Evolutionary conservation across 1,284 basidiomycete genomes (phyloP).

Genomic region (Stygiomarasmius scandens): DNA sequence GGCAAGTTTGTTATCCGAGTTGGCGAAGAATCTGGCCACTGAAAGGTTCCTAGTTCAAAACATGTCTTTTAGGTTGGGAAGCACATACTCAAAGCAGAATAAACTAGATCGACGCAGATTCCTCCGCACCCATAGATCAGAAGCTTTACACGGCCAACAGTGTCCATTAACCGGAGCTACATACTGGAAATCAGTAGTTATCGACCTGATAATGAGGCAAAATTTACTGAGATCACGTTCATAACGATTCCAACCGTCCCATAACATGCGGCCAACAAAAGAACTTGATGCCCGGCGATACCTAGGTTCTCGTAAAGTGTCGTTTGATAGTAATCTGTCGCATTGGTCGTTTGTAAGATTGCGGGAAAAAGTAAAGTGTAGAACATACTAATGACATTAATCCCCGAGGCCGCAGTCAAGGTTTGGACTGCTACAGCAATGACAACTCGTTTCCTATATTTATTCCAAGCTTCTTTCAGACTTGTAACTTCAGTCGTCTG

Average conservation of each 20-base stretch:
- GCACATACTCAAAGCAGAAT: background rate
- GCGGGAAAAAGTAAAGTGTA: background rate
- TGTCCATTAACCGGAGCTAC: background rate
- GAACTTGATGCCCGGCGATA: background rate
- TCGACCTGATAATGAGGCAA: background rate
- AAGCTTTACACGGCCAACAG: background rate
- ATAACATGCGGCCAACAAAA: background rate
- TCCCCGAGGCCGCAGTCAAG: slow-evolving; percentile 17
- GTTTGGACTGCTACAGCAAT: slow-evolving; percentile 20
- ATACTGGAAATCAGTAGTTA: background rate
- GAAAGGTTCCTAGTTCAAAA: background rate
- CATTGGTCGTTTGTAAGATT: background rate
- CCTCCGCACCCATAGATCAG: background rate
- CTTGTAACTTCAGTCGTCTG: slow-evolving; percentile 9
- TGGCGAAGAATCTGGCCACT: slow-evolving; percentile 17
- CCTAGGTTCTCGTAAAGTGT: slow-evolving; percentile 1
- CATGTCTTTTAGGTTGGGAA: background rate
- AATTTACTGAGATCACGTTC: background rate
- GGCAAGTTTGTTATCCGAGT: slow-evolving; percentile 18
- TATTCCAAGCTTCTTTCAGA: slow-evolving; percentile 17
- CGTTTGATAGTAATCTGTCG: slow-evolving; percentile 9
- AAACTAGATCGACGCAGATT: background rate
- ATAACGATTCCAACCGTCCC: background rate
- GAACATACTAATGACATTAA: slow-evolving; percentile 17
- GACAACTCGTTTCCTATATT: slow-evolving; percentile 19